A percentile compares a stretch with the other conserved stretches of the same genome.
These are phyloP conservation scores for Stagonosporopsis rhizophila DNA, from an alignment of 2,329 filamentous ascomycete genomes.

Conservation along the genomic window DNA sequence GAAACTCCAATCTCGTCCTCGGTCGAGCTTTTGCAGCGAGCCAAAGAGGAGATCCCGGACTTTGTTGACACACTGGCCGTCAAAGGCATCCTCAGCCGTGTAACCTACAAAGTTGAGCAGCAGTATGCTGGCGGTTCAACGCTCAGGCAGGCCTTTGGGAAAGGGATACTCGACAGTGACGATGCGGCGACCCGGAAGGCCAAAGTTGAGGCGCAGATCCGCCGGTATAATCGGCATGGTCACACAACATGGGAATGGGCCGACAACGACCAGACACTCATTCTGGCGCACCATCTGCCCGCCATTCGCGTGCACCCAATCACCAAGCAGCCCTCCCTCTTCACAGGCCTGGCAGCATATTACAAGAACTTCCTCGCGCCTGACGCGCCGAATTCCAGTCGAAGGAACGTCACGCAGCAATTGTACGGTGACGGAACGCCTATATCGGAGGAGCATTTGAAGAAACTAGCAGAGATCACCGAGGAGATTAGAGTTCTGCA, in stretches of 20 bases:
- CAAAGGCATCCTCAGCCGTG: not conserved
- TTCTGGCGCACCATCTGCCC: not conserved
- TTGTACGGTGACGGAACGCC: not conserved
- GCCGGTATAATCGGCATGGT: not conserved
- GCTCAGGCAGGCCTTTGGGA: not conserved
- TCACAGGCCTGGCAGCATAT: not conserved
- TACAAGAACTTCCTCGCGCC: not conserved
- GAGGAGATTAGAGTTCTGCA: not conserved
- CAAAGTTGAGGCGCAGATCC: not conserved
- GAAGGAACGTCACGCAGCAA: not conserved
- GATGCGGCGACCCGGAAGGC: not conserved
- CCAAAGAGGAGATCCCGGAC: not conserved
- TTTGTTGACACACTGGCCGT: not conserved
- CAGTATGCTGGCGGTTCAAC: not conserved
- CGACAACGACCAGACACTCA: not conserved
- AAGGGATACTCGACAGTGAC: not conserved
- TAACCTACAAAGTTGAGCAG: not conserved
- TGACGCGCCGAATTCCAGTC: not conserved
- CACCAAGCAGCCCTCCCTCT: not conserved
- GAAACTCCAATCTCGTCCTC: slow-evolving; percentile 1
- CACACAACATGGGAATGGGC: not conserved
- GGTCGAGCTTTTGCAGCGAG: not conserved
- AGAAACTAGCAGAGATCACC: not conserved
- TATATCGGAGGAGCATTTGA: not conserved
- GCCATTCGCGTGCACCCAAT: not conserved